These are phyloP conservation scores for Candida dendrica DNA, from an alignment of 805 yeast species.

Conservation along the genomic window DNA sequence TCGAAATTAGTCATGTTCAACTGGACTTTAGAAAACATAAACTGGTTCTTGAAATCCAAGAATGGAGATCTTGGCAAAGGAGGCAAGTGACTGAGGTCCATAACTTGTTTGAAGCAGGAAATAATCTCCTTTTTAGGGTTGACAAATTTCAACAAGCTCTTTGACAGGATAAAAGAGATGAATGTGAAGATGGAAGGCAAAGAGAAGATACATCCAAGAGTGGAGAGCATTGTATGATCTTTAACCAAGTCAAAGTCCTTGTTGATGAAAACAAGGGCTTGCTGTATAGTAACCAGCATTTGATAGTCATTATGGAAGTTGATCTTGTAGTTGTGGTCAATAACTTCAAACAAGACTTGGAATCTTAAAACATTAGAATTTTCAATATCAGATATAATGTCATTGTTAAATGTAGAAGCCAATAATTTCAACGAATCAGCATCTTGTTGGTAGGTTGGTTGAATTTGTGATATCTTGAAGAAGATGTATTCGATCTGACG, in stretches of 20 bases:
- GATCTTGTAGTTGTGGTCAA: slow-evolving; percentile 18
- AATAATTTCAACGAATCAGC: neutral
- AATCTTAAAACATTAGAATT: slow-evolving; percentile 13
- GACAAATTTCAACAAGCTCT: slow-evolving; percentile 6
- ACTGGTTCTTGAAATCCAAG: slow-evolving; percentile 7
- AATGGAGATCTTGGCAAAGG: slow-evolving; percentile 20
- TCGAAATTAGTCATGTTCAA: slow-evolving; percentile 10
- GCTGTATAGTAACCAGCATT: slow-evolving; percentile 8
- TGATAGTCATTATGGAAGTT: slow-evolving; percentile 14
- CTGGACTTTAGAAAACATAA: slow-evolving; percentile 5
- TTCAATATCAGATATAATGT: slow-evolving; percentile 11
- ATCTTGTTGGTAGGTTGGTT: neutral
- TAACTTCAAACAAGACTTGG: slow-evolving; percentile 17
- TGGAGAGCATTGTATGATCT: slow-evolving; percentile 9
- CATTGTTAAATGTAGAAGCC: slow-evolving; percentile 2
- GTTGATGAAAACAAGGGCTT: slow-evolving; percentile 5
- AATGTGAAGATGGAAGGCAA: slow-evolving; percentile 13
- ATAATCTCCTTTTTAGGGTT: slow-evolving; percentile 11
- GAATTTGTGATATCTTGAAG: slow-evolving; percentile 7
- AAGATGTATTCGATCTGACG: slow-evolving; percentile 6
- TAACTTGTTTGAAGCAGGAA: slow-evolving; percentile 2
- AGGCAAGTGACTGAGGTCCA: slow-evolving; percentile 13
- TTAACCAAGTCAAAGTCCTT: slow-evolving; percentile 8
- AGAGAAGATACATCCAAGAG: slow-evolving; percentile 14
- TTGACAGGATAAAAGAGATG: slow-evolving; percentile 9